Evolutionary conservation across 495 filamentous ascomycete genomes (phyloP).

Genomic region (Aspergillus nidulans): DNA sequence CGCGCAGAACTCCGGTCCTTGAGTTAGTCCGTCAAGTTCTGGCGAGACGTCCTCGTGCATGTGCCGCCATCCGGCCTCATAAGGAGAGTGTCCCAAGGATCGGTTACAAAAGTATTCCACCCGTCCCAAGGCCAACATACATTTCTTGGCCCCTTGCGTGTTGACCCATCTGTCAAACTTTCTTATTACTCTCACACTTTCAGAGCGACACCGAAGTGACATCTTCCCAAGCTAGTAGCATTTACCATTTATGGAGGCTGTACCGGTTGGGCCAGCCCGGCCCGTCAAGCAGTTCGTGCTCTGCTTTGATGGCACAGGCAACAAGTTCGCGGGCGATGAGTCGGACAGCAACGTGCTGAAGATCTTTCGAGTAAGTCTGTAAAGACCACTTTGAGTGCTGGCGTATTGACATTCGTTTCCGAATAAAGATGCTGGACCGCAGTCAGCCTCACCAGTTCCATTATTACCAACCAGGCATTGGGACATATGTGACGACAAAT

Average conservation of each 20-base stretch:
- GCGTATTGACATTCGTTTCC: not conserved
- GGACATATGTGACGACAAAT: slow-evolving; percentile 71
- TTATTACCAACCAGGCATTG: slow-evolving; percentile 65
- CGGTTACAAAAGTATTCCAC: slow-evolving; percentile 7
- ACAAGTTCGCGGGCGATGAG: slow-evolving; percentile 77
- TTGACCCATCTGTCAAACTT: not conserved
- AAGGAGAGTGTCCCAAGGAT: not conserved
- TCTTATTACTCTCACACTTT: not conserved
- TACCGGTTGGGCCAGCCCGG: not conserved
- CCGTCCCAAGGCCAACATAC: not conserved
- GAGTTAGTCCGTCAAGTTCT: not conserved
- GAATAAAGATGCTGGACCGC: slow-evolving; percentile 50
- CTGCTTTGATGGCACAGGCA: slow-evolving; percentile 88
- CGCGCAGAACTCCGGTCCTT: not conserved
- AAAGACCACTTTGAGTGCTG: not conserved
- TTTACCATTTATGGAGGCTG: not conserved
- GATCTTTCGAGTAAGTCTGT: slow-evolving; percentile 57
- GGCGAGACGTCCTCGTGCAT: not conserved
- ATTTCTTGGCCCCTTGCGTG: slow-evolving; percentile 6
- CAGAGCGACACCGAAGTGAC: not conserved
- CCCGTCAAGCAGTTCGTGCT: slow-evolving; percentile 55
- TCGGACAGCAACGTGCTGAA: slow-evolving; percentile 87
- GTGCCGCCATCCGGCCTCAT: not conserved
- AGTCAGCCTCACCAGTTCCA: slow-evolving; percentile 44
- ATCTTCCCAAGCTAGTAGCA: not conserved